Evolutionary conservation across 2,329 filamentous ascomycete genomes (phyloP), one percentile per base, ranked within the genome.

Genomic region (Akanthomyces uredinophilus): DNA sequence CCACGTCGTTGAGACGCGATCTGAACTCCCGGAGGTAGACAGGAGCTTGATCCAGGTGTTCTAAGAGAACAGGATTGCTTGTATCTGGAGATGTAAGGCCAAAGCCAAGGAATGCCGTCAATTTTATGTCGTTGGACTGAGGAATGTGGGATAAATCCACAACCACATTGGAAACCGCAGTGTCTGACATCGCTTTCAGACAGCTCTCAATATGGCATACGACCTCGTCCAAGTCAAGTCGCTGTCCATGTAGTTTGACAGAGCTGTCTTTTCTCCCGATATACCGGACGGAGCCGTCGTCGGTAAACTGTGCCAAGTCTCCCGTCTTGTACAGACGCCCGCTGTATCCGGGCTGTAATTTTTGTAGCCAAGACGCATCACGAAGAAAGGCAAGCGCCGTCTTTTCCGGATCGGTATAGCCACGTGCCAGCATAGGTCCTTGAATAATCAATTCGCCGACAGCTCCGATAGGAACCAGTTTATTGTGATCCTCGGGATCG

Each of bases 181-280:
- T 35, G 6, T 44, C 53, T 16, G 53, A 46, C 39, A 35, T 56
- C 20, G 32, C 39, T 22, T 13, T 20, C 22, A 56, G 27, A 46
- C 53, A 56, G 32, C 18, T 24, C n/a, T 56, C 20, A 44, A 63
- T 51, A 39, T 65, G 37, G 5, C 55, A n/a, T 29, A 67, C 65
- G 14, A 69, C 61, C 5, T 68, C 67, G 3, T 61, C 66, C 2
- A 81, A 72, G 69, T 81, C 85, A 59, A 83, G 72, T 59, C 82
- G 70, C 63, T 78, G 84, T 35, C 85, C 85, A 32, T 78, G 74
- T 11, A 86, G 70, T 67, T 85, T 86, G 52, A 84, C 76, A 68
- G 85, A 82, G 0, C 75, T 75, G 65, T 85, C 82, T 64, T 81
- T 81, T 49, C 82, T 74, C 54, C 80, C 81, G 54, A 81, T 67